Evolutionary conservation across 148 eudicot species (phyloP), one percentile per base, ranked within the genome.

Genomic region (Rhododendron ferrugineum): DNA sequence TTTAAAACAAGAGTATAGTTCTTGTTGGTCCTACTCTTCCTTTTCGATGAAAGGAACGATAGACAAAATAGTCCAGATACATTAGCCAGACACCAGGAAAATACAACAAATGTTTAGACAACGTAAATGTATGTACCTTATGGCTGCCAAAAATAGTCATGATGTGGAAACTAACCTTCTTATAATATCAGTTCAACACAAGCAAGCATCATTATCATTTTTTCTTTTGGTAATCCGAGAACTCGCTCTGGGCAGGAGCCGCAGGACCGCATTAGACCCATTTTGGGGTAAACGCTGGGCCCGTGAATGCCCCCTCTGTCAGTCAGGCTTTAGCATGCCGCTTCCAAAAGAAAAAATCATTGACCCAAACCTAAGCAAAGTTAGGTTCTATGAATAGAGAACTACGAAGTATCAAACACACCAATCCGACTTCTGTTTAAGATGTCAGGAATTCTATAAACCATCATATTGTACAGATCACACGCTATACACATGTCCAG

Each of bases 401-500:
- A 64, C 13, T 40, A 26, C 40, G 26, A 26, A 14, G 37, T 34
- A 44, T 82, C 56, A 30, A 83, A 83, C 58, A 68, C 28, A 30
- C 42, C 28, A 46, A 68, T 66, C 40, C 77, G 40, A 82, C 37
- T 76, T 22, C 52, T 62, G 34, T 77, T 62, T 26, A 77, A 9
- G 40, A 32, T 62, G 58, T 52, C 34, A 82, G 64, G 20, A 58
- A 11, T 18, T 86, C 20, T 32, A 76, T 52, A 78, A 46, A 83
- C 72, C 85, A 76, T 60, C 75, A 37, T 40, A 78, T 47, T 34
- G 32, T 66, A 86, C 83, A 83, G 32, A 62, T 23, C 42, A 37
- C 20, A 5, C 2, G 28, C 37, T 70, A 30, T 30, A 37, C 62
- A 37, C 75, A 42, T 11, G 1, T 20, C 36, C 13, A 56, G 62